Evolutionary conservation across 2,329 filamentous ascomycete genomes (phyloP).

Genomic region (Cryphonectria nitschkei): DNA sequence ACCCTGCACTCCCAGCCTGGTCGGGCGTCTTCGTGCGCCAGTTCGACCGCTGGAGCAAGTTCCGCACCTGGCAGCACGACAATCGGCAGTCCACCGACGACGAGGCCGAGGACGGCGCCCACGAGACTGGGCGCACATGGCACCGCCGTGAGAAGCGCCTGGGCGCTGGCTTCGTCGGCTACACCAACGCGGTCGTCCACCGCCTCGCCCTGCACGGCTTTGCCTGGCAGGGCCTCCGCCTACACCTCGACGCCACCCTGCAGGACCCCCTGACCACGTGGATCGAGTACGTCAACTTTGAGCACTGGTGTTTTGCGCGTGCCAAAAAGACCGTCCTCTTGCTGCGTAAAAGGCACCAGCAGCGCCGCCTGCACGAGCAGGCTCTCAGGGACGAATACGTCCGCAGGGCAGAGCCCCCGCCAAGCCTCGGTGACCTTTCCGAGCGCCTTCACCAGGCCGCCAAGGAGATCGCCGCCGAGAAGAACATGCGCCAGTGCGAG

Average conservation of each 20-base stretch:
- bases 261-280: slow-evolving; percentile 43
- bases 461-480: neutral
- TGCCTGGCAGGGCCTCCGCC: slow-evolving; percentile 33
- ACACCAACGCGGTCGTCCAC: slow-evolving; percentile 34
- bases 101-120: neutral
- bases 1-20: neutral
- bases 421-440: neutral
- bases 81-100: neutral
- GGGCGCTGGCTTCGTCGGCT: slow-evolving; percentile 32
- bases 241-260: slow-evolving; percentile 35
- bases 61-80: neutral
- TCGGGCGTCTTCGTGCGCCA: neutral
- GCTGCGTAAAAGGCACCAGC: neutral
- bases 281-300: slow-evolving; percentile 44
- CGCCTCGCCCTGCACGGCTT: slow-evolving; percentile 38
- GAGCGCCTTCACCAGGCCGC: neutral
- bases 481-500: neutral
- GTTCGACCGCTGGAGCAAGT: neutral
- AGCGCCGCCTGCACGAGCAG: no score
- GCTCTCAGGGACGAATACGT: neutral
- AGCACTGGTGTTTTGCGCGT: slow-evolving; percentile 28
- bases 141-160: slow-evolving; percentile 26
- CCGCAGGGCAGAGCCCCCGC: neutral
- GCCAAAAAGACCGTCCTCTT: neutral
- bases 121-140: neutral